phyloP scores from a whole-genome alignment of 768 basidiomycete species.

The Tulasnella sp. region DNA sequence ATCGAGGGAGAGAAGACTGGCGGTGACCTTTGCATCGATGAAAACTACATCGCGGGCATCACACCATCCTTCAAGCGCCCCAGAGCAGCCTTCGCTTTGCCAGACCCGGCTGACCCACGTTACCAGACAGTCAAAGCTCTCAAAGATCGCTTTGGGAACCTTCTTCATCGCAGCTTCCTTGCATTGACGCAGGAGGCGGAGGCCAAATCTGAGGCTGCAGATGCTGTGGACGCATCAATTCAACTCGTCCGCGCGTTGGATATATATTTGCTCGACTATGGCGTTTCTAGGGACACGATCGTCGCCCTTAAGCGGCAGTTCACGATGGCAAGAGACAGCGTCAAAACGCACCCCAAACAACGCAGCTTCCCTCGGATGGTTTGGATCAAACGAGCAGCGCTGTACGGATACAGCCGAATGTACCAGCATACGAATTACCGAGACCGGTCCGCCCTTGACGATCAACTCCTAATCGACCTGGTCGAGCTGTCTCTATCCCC shows the following conservation, averaged over 20 bases:
- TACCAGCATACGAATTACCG: conserved; percentile 80
- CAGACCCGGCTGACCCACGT: conserved; percentile 71
- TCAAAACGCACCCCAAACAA: conserved; percentile 52
- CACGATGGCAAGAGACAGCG: conserved; percentile 66
- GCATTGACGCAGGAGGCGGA: conserved; percentile 63
- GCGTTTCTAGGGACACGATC: conserved; percentile 60
- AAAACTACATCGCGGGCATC: conserved; percentile 70
- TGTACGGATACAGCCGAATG: conserved; percentile 74
- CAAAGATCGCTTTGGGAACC: conserved; percentile 65
- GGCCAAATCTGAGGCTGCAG: conserved; percentile 55
- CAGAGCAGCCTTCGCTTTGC: conserved; percentile 72
- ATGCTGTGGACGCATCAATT: conserved; percentile 85
- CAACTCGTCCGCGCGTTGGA: conserved; percentile 73
- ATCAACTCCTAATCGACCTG: conserved; percentile 66
- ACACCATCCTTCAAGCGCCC: conserved; percentile 68
- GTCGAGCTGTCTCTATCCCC: conserved; percentile 77
- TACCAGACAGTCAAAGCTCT: conserved; percentile 65
- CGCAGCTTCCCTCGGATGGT: conserved; percentile 75
- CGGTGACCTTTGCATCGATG: conserved; percentile 61
- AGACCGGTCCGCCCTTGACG: conserved; percentile 72
- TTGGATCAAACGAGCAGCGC: conserved; percentile 68
- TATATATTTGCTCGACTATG: conserved; percentile 73
- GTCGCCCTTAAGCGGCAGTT: conserved; percentile 70
- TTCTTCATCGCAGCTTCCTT: conserved; percentile 68
- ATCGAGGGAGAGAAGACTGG: conserved; percentile 56